Conservation (phyloP, 2,329 filamentous ascomycete species). For the Apiospora phragmitis region DNA sequence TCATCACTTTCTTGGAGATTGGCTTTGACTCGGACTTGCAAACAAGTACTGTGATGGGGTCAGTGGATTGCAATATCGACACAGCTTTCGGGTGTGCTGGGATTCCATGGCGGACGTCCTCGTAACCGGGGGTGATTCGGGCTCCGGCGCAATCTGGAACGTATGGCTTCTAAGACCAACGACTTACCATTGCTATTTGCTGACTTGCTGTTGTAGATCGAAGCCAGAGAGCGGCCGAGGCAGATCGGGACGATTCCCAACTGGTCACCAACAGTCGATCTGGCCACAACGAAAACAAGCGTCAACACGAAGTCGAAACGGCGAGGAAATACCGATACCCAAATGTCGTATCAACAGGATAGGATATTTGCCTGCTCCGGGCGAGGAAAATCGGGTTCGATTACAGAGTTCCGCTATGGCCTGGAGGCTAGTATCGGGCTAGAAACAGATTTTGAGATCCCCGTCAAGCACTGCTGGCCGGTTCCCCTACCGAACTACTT, state of each 20-base stretch:
- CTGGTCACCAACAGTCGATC: slow-evolving; percentile 61
- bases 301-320: slow-evolving; percentile 24
- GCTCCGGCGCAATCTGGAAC: slow-evolving; percentile 75
- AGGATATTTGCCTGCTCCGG: slow-evolving; percentile 68
- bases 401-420: slow-evolving; percentile 71
- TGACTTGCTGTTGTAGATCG: slow-evolving; percentile 39
- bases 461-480: slow-evolving; percentile 55
- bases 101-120: slow-evolving; percentile 77
- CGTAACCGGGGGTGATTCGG: slow-evolving; percentile 75
- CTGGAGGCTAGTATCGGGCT: slow-evolving; percentile 67
- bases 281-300: slow-evolving; percentile 43
- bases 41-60: slow-evolving; percentile 59
- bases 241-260: slow-evolving; percentile 64
- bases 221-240: slow-evolving; percentile 53
- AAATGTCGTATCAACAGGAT: slow-evolving; percentile 42
- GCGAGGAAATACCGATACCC: slow-evolving; percentile 25
- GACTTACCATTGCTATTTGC: not conserved
- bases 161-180: slow-evolving; percentile 44
- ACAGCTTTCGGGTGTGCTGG: slow-evolving; percentile 74
- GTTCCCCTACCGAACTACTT: slow-evolving; percentile 35
- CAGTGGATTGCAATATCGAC: slow-evolving; percentile 73
- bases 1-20: slow-evolving; percentile 72
- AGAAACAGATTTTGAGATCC: slow-evolving; percentile 51
- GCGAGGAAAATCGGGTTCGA: slow-evolving; percentile 59
- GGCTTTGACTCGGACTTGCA: slow-evolving; percentile 53